phyloP scores from a whole-genome alignment of 257 asterid genomes.

The Oldenlandia corymbosa region DNA sequence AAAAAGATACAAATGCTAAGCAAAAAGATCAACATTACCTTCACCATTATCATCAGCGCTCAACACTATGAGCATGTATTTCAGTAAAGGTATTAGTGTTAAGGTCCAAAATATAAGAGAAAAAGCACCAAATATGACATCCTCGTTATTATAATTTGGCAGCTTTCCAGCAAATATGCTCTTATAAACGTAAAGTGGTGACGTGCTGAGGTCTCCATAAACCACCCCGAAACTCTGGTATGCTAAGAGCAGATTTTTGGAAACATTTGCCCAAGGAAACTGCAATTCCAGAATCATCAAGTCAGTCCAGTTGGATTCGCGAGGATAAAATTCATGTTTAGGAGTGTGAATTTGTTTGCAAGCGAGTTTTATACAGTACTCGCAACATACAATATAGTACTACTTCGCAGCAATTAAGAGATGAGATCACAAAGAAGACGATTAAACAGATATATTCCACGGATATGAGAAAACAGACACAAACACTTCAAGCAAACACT shows the following conservation, averaged over 20 bases:
- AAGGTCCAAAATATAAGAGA: conserved; percentile 93
- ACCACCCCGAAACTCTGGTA: conserved; percentile 98
- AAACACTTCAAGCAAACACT: neutral
- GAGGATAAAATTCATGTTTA: neutral
- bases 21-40: conserved; percentile 45
- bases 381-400: too few relatives aligned
- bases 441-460: neutral
- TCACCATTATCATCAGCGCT: conserved; percentile 92
- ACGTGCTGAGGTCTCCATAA: conserved; percentile 91
- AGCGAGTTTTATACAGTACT: neutral
- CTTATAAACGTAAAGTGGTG: conserved; percentile 84
- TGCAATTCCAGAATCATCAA: conserved; percentile 39
- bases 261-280: conserved; percentile 43
- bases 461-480: neutral
- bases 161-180: conserved; percentile 65
- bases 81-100: conserved; percentile 88
- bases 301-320: conserved; percentile 9
- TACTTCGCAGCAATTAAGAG: too few relatives aligned
- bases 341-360: neutral
- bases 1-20: too few relatives aligned
- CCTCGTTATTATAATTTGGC: conserved; percentile 51
- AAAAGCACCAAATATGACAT: conserved; percentile 80
- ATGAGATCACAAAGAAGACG: too few relatives aligned
- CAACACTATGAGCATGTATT: conserved; percentile 56
- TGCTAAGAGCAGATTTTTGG: conserved; percentile 57